Percentiles rank a stretch among this genome's conserved stretches.
Conservation (phyloP, 768 basidiomycete species). For the Pleurotus tuber-regium region DNA sequence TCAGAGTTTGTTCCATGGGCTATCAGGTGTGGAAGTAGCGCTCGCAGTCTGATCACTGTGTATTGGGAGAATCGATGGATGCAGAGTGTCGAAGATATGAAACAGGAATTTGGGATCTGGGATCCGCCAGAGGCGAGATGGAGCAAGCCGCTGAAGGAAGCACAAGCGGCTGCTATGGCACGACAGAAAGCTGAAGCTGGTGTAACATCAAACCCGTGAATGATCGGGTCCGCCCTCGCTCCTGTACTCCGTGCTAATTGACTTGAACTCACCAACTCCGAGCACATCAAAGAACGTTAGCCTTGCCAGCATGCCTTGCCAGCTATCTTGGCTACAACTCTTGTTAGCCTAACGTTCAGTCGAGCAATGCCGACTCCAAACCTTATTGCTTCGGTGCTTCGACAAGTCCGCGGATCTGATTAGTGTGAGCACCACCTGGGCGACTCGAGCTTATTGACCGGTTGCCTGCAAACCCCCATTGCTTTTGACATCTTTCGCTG, state of each 20-base stretch:
- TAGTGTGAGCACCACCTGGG: background rate
- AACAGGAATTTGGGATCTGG: constrained; percentile 81
- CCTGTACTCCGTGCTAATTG: no score
- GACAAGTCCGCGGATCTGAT: constrained; percentile 5
- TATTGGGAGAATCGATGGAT: constrained; percentile 98
- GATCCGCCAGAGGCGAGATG: constrained; percentile 76
- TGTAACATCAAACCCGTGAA: no score
- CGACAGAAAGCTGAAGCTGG: constrained; percentile 13
- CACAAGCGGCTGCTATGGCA: constrained; percentile 46
- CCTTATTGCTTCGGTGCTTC: no score
- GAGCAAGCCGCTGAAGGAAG: constrained; percentile 64
- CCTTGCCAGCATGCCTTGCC: no score
- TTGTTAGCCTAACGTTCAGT: background rate
- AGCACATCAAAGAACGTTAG: no score
- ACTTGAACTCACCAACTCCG: no score
- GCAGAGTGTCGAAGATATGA: constrained; percentile 77
- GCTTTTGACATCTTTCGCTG: no score
- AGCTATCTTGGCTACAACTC: background rate
- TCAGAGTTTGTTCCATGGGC: constrained; percentile 93
- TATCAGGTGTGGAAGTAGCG: constrained; percentile 72
- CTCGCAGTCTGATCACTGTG: constrained; percentile 78
- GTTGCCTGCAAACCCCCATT: background rate
- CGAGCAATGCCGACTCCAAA: no score
- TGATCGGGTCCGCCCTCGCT: no score
- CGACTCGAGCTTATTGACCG: background rate